These are phyloP conservation scores for Phycomyces blakesleeanus DNA, from an alignment of 192 early-diverging fungal genomes.

Conservation along the genomic window DNA sequence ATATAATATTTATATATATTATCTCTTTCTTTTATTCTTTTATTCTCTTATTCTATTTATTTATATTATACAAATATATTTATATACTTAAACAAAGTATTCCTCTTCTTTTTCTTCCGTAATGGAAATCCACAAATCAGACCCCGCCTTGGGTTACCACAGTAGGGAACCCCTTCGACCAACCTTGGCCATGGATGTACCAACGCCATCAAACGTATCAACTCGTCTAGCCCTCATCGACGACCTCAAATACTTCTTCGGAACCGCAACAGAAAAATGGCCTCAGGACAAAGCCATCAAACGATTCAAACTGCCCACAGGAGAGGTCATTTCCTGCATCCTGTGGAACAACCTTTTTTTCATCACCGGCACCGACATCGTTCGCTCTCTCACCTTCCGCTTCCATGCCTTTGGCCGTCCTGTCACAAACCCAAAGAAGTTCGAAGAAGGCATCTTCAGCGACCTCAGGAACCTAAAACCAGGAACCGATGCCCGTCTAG, in stretches of 20 bases:
- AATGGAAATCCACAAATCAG: not conserved
- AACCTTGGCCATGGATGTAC: not conserved
- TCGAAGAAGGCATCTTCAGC: constrained; percentile 97
- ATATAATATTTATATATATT: not conserved
- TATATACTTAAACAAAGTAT: constrained; percentile 2
- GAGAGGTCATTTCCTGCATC: constrained; percentile 89
- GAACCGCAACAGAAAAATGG: constrained; percentile 68
- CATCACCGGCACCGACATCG: constrained; percentile 97
- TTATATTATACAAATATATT: constrained; percentile 7
- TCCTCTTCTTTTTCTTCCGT: not conserved
- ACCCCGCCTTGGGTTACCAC: not conserved
- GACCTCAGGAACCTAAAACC: constrained; percentile 95
- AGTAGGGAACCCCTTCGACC: too few relatives aligned
- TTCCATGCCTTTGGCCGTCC: constrained; percentile 89
- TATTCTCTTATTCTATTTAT: too few relatives aligned
- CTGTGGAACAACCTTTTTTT: constrained; percentile 90
- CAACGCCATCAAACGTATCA: constrained; percentile 16
- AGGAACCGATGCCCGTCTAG: constrained; percentile 86
- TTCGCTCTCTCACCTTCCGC: constrained; percentile 83
- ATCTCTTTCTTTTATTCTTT: too few relatives aligned
- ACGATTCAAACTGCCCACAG: constrained; percentile 69
- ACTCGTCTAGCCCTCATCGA: constrained; percentile 37
- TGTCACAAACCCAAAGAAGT: constrained; percentile 89
- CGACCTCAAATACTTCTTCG: constrained; percentile 56
- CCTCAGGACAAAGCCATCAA: constrained; percentile 52